Evolutionary conservation across 2,329 filamentous ascomycete genomes (phyloP).

Genomic region (Corynespora cassiicola): DNA sequence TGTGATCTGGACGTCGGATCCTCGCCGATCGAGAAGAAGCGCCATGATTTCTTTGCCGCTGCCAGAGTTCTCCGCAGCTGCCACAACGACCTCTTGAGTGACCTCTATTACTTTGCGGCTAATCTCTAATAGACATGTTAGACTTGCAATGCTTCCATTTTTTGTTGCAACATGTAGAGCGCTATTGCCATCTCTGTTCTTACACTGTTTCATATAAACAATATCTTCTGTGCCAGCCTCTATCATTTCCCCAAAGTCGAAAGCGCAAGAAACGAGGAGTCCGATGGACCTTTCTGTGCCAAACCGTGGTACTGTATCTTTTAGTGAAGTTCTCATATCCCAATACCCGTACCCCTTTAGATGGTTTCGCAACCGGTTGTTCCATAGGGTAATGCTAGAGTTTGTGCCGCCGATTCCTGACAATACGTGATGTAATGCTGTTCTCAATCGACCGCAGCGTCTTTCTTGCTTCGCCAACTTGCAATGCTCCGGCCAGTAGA

Average conservation of each 20-base stretch:
- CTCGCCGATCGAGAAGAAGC: slow-evolving; percentile 11
- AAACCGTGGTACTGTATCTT: slow-evolving; percentile 4
- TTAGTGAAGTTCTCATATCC: slow-evolving; percentile 3
- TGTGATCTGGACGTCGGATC: slow-evolving; percentile 5
- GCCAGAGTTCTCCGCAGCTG: slow-evolving; percentile 4
- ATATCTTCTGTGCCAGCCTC: slow-evolving; percentile 1
- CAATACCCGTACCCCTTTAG: background rate
- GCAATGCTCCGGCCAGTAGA: slow-evolving; percentile 12
- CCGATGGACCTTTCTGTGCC: slow-evolving; percentile 2
- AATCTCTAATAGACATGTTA: slow-evolving; percentile 7
- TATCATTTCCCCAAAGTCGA: slow-evolving; percentile 13
- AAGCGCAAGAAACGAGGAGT: slow-evolving; percentile 15
- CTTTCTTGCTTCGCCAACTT: slow-evolving; percentile 6
- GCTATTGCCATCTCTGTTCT: slow-evolving; percentile 3
- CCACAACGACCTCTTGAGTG: slow-evolving; percentile 7
- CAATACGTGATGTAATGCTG: slow-evolving; percentile 6
- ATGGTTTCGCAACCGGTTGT: slow-evolving; percentile 3
- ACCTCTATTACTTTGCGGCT: slow-evolving; percentile 2
- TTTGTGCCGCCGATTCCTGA: background rate
- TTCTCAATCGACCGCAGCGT: slow-evolving; percentile 9
- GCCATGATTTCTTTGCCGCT: slow-evolving; percentile 13
- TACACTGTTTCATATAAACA: background rate
- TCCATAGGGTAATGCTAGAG: slow-evolving; percentile 6
- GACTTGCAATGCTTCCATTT: slow-evolving; percentile 8
- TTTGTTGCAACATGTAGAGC: slow-evolving; percentile 8